Conservation (phyloP, 192 early-diverging fungal genomes). For the Gaertneriomyces semiglobifer region DNA sequence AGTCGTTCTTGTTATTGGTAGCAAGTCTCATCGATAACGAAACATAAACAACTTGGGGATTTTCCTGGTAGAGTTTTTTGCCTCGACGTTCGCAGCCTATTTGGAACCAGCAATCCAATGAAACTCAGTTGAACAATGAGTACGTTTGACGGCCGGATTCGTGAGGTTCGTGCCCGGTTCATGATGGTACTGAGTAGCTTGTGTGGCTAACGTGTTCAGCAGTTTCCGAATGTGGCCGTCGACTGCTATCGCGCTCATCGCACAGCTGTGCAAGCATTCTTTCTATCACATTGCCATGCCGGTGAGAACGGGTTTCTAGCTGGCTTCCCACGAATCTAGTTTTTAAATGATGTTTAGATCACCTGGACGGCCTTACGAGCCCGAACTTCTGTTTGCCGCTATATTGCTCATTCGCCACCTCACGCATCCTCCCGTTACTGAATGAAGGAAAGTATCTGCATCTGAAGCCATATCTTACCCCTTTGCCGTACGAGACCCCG, state of each 20-base stretch:
- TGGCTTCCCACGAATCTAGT: not conserved
- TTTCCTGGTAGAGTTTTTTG: no score
- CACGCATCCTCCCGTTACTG: slow-evolving; percentile 35
- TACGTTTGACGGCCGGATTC: slow-evolving; percentile 53
- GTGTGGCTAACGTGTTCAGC: not conserved
- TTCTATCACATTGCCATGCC: slow-evolving; percentile 46
- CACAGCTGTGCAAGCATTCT: slow-evolving; percentile 25
- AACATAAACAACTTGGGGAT: no score
- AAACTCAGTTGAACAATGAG: slow-evolving; percentile 29
- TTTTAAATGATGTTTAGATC: slow-evolving; percentile 33
- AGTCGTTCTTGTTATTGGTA: no score
- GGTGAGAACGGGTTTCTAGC: slow-evolving; percentile 4
- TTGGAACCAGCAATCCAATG: no score
- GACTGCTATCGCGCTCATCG: slow-evolving; percentile 36
- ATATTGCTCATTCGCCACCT: slow-evolving; percentile 50
- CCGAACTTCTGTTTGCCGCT: slow-evolving; percentile 35
- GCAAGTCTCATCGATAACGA: no score
- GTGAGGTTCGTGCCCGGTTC: slow-evolving; percentile 15
- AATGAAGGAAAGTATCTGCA: not conserved
- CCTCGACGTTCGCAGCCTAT: no score
- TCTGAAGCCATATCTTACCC: not conserved
- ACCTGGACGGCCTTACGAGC: slow-evolving; percentile 37
- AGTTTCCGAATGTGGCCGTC: slow-evolving; percentile 47
- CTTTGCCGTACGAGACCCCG: not conserved
- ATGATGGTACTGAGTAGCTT: not conserved